Percentiles rank a stretch among this genome's conserved stretches.
These are phyloP conservation scores for Colletotrichum horii DNA, from an alignment of 2,329 filamentous ascomycete genomes.

Conservation along the genomic window DNA sequence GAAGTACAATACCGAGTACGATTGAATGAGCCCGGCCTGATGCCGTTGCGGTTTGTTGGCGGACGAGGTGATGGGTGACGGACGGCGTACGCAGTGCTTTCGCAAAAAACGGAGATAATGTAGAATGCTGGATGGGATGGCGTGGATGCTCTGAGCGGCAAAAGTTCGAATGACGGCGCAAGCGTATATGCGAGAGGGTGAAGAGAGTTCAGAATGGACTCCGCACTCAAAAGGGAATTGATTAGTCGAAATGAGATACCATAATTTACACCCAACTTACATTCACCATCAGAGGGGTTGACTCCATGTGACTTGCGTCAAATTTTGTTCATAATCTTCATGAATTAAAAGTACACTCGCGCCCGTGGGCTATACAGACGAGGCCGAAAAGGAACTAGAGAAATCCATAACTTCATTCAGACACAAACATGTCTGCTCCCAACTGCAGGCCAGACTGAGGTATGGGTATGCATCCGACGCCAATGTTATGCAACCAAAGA, in stretches of 20 bases:
- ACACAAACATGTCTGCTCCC: conserved; percentile 38
- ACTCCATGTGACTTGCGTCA: neutral
- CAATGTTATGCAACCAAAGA: conserved; percentile 33
- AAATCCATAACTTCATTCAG: conserved; percentile 24
- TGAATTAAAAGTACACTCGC: conserved; percentile 19
- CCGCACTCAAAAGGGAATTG: neutral
- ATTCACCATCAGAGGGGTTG: fast-evolving
- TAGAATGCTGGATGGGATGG: neutral
- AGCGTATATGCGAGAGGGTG: neutral
- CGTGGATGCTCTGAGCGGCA: neutral
- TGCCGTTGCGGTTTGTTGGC: neutral
- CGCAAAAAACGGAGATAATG: neutral
- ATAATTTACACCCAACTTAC: neutral
- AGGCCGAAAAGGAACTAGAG: neutral
- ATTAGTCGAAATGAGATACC: neutral
- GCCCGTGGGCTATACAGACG: conserved; percentile 10
- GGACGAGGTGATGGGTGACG: neutral
- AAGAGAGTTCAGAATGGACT: neutral
- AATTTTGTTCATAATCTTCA: conserved; percentile 1
- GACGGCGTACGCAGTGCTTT: neutral
- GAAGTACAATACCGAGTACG: neutral
- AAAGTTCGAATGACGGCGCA: neutral
- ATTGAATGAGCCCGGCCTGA: neutral
- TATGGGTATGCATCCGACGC: conserved; percentile 39
- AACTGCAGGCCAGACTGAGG: conserved; percentile 24